phyloP scores from a whole-genome alignment of 2,329 filamentous ascomycete species.

The Zymoseptoria tritici region DNA sequence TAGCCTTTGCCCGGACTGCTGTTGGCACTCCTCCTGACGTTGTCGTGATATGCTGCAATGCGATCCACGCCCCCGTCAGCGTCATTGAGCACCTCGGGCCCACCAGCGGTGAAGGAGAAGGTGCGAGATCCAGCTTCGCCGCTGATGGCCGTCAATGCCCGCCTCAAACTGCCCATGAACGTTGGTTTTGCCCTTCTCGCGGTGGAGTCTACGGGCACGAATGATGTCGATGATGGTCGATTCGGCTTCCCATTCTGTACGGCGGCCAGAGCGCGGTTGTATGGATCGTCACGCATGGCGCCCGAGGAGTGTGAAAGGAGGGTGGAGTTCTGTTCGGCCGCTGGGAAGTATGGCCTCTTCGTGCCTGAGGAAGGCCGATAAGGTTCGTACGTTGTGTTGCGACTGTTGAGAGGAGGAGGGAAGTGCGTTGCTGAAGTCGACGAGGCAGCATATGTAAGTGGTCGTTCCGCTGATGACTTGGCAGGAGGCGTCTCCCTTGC shows the following conservation, averaged over 20 bases:
- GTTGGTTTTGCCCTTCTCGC: slow-evolving; percentile 15
- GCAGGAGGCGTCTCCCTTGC: background rate
- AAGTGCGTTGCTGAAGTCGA: background rate
- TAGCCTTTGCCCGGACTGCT: background rate
- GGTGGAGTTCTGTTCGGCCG: background rate
- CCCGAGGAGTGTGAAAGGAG: background rate
- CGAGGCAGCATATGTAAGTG: background rate
- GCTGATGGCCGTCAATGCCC: slow-evolving; percentile 24
- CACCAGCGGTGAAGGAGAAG: slow-evolving; percentile 19
- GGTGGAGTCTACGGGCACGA: slow-evolving; percentile 1
- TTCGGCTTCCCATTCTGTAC: background rate
- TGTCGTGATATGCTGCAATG: background rate
- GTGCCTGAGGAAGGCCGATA: background rate
- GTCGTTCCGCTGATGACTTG: background rate
- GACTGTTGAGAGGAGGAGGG: background rate
- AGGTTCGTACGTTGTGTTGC: background rate
- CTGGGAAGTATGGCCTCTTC: background rate
- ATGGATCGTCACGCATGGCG: slow-evolving; percentile 17
- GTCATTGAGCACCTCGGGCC: background rate
- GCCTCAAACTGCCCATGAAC: slow-evolving; percentile 28
- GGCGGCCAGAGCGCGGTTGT: slow-evolving; percentile 24
- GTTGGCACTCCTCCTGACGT: background rate
- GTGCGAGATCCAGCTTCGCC: slow-evolving; percentile 14
- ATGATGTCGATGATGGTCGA: background rate
- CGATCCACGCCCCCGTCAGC: background rate